Conservation (phyloP, 2,329 filamentous ascomycete genomes). For the Diplodia sapinea region DNA sequence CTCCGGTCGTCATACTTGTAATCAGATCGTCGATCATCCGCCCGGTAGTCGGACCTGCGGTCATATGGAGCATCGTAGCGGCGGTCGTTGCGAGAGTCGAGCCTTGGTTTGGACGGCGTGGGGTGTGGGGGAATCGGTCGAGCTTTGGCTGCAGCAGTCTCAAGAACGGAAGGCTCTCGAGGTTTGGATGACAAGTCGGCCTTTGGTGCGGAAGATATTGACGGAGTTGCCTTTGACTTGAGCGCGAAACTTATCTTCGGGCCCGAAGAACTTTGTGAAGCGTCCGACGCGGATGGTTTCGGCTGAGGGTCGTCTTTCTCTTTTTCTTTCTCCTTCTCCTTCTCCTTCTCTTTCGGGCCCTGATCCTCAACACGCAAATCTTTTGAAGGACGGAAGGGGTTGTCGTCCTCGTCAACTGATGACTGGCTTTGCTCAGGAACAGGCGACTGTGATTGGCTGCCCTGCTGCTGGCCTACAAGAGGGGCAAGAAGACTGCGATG, state of each 20-base stretch:
- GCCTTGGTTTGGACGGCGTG: constrained; percentile 19
- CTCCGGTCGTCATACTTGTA: constrained; percentile 34
- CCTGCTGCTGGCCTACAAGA: constrained; percentile 28
- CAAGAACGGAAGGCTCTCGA: constrained; percentile 44
- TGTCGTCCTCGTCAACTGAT: constrained; percentile 61
- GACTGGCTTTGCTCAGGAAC: constrained; percentile 37
- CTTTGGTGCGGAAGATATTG: constrained; percentile 59
- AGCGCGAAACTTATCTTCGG: constrained; percentile 93
- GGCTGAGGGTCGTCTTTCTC: constrained; percentile 63
- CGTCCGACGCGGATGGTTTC: constrained; percentile 59
- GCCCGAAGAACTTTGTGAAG: constrained; percentile 59
- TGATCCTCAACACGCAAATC: constrained; percentile 70
- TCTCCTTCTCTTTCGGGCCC: constrained; percentile 56
- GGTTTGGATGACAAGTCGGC: constrained; percentile 52
- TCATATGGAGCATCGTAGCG: constrained; percentile 29
- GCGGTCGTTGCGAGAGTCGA: constrained; percentile 26
- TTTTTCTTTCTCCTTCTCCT: constrained; percentile 57
- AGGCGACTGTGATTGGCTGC: constrained; percentile 32
- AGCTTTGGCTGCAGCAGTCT: constrained; percentile 48
- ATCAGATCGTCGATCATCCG: constrained; percentile 45
- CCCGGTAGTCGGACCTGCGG: constrained; percentile 42
- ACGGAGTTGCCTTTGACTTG: constrained; percentile 70
- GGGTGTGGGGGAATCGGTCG: constrained; percentile 36
- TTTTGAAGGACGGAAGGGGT: constrained; percentile 67
- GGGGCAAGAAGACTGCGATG: constrained; percentile 38